Evolutionary conservation across 1,284 basidiomycete genomes (phyloP).

Genomic region (Vanrija humicola): DNA sequence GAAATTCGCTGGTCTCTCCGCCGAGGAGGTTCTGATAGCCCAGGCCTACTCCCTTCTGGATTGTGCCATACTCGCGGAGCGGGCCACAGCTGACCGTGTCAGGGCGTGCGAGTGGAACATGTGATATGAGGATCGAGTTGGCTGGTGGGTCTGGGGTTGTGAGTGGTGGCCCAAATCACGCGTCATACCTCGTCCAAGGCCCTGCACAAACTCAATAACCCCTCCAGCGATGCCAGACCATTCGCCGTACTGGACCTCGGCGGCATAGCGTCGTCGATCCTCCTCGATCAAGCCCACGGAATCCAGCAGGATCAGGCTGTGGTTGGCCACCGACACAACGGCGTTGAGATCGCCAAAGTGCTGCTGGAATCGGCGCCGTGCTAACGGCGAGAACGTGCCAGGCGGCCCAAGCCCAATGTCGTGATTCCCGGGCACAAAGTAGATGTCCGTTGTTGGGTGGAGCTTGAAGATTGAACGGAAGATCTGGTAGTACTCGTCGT

Average conservation of each 20-base stretch:
- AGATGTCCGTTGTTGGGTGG: slow-evolving; percentile 47
- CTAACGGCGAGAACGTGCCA: slow-evolving; percentile 56
- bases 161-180: not conserved
- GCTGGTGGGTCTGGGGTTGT: slow-evolving; percentile 30
- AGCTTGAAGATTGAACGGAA: slow-evolving; percentile 63
- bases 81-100: slow-evolving; percentile 69
- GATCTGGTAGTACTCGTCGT: slow-evolving; percentile 57
- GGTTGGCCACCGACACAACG: slow-evolving; percentile 57
- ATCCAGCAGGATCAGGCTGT: slow-evolving; percentile 69
- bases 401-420: slow-evolving; percentile 58
- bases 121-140: slow-evolving; percentile 66
- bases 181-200: slow-evolving; percentile 54
- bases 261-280: slow-evolving; percentile 63
- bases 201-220: slow-evolving; percentile 66
- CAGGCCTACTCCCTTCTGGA: slow-evolving; percentile 67
- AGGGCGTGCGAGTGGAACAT: slow-evolving; percentile 74
- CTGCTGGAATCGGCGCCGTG: slow-evolving; percentile 60
- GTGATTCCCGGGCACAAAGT: slow-evolving; percentile 80
- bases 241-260: slow-evolving; percentile 53
- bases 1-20: slow-evolving; percentile 64
- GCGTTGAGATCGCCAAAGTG: slow-evolving; percentile 49
- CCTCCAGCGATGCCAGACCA: slow-evolving; percentile 62
- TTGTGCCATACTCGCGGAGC: slow-evolving; percentile 65
- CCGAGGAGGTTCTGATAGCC: slow-evolving; percentile 79
- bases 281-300: slow-evolving; percentile 71